A percentile compares a stretch with the other conserved stretches of the same genome.
phyloP scores from a whole-genome alignment of 1,284 basidiomycete species.

The Heterobasidion irregulare region DNA sequence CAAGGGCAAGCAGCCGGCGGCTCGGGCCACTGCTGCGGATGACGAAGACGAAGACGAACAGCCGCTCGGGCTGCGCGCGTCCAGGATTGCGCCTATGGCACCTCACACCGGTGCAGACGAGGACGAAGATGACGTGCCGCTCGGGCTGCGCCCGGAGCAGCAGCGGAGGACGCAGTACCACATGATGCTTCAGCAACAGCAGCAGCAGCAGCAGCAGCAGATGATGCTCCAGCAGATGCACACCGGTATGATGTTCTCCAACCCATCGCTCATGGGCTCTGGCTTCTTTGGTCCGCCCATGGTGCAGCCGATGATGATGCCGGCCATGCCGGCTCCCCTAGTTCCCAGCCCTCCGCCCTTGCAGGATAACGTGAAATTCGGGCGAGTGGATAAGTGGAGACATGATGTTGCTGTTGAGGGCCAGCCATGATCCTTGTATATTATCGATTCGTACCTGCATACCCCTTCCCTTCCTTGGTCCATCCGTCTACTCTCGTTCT shows the following conservation, averaged over 20 bases:
- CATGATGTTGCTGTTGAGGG: conserved; percentile 66
- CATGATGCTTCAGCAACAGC: conserved; percentile 48
- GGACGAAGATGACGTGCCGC: conserved; percentile 39
- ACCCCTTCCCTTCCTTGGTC: not conserved
- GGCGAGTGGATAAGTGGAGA: conserved; percentile 71
- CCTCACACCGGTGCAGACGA: conserved; percentile 13
- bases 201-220: conserved; percentile 46
- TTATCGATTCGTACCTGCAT: conserved; percentile 6
- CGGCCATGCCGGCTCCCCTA: conserved; percentile 24
- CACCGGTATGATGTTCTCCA: conserved; percentile 65
- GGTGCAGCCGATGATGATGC: conserved; percentile 39
- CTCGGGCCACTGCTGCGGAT: conserved; percentile 11
- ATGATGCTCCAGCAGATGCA: conserved; percentile 77
- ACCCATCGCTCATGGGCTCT: conserved; percentile 55
- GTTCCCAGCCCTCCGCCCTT: conserved; percentile 47
- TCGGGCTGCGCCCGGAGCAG: conserved; percentile 72
- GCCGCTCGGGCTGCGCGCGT: conserved; percentile 58
- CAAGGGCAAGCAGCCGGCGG: conserved; percentile 8
- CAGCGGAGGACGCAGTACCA: conserved; percentile 67
- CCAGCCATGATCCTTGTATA: conserved; percentile 18
- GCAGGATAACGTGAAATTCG: conserved; percentile 57
- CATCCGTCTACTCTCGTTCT: not conserved
- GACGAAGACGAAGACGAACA: conserved; percentile 62
- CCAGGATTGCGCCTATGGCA: conserved; percentile 25
- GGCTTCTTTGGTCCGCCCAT: conserved; percentile 51